phyloP scores from a whole-genome alignment of 2,329 filamentous ascomycete species.

The Cyanodermella asteris region DNA sequence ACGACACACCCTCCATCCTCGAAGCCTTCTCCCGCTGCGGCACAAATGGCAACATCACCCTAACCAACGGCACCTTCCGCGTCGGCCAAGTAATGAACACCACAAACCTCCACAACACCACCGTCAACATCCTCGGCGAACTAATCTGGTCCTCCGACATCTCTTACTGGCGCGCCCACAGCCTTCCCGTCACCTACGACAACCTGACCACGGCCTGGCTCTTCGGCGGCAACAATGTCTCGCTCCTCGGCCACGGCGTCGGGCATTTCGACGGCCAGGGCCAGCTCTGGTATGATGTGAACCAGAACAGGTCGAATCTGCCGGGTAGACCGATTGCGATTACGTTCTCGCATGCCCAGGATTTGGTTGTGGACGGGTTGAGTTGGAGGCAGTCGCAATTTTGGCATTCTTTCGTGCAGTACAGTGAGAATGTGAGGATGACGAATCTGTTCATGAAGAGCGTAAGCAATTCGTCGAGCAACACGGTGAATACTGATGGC shows the following conservation, averaged over 20 bases:
- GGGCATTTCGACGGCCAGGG: constrained; percentile 39
- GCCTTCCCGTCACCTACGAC: constrained; percentile 30
- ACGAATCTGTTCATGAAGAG: constrained; percentile 31
- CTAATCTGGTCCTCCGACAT: constrained; percentile 23
- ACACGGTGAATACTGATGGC: constrained; percentile 29
- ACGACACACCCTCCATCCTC: constrained; percentile 1
- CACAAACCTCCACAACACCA: constrained; percentile 2
- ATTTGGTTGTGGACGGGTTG: constrained; percentile 27
- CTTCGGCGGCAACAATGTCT: constrained; percentile 30
- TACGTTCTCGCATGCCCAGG: constrained; percentile 26
- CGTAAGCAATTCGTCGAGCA: constrained; percentile 22
- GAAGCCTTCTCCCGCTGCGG: constrained; percentile 1
- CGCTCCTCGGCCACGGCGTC: constrained; percentile 25
- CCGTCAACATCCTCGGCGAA: constrained; percentile 1
- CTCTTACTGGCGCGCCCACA: constrained; percentile 29
- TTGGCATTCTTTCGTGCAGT: constrained; percentile 26
- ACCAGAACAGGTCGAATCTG: constrained; percentile 22
- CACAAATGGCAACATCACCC: constrained; percentile 1
- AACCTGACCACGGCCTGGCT: constrained; percentile 33
- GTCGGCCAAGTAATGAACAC: constrained; percentile 6
- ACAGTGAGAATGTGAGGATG: constrained; percentile 29
- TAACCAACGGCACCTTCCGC: constrained; percentile 2
- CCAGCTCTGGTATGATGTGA: constrained; percentile 35
- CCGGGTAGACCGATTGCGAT: constrained; percentile 29
- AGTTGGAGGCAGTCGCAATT: constrained; percentile 28